Conservation (phyloP, 148 eudicot species). For the Drosera capensis region DNA sequence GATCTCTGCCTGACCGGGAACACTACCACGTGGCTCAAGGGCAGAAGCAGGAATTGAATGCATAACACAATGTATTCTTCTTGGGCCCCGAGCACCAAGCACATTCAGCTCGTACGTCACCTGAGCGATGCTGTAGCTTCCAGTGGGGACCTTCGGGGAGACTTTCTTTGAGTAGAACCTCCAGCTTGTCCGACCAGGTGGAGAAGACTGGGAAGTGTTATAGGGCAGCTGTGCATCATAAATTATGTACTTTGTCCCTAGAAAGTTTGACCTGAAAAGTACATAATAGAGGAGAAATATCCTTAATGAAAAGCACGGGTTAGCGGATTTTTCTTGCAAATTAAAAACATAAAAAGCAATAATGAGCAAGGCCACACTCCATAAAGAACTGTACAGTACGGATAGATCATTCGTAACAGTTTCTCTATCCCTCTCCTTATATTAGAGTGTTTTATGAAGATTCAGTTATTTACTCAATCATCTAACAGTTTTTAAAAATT, state of each 20-base stretch:
- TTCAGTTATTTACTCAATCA: too few relatives aligned
- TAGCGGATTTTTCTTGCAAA: background rate
- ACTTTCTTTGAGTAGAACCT: constrained; percentile 40
- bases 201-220: constrained; percentile 36
- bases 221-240: constrained; percentile 72
- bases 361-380: too few relatives aligned
- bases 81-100: constrained; percentile 39
- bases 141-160: constrained; percentile 57
- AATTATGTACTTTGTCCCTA: constrained; percentile 79
- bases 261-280: constrained; percentile 66
- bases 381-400: too few relatives aligned
- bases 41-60: constrained; percentile 7
- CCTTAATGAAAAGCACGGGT: background rate
- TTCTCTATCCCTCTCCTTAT: too few relatives aligned
- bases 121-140: constrained; percentile 61
- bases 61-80: constrained; percentile 7
- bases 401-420: too few relatives aligned
- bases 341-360: too few relatives aligned
- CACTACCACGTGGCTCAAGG: constrained; percentile 5
- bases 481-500: too few relatives aligned
- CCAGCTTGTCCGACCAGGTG: constrained; percentile 53
- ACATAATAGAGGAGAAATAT: background rate
- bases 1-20: constrained; percentile 5
- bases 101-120: constrained; percentile 80
- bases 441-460: too few relatives aligned